Base-by-base conservation (phyloP, 768 basidiomycete species). In the Imleria badia region DNA sequence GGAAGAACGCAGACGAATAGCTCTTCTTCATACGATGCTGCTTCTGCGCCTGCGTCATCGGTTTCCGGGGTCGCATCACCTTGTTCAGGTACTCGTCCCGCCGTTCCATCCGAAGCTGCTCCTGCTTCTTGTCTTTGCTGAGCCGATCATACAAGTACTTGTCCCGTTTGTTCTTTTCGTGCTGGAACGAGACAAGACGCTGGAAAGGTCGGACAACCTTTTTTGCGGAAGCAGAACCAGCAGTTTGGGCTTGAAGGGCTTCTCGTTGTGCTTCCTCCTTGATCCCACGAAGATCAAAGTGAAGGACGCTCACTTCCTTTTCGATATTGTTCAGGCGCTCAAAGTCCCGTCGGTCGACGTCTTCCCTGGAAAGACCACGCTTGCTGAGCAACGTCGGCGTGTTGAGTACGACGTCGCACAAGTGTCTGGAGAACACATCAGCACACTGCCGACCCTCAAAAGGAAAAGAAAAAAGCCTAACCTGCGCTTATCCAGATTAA, bases 1-100 rank as follows among this genome's bases (percentile, higher is more conserved):
- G 87, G 72, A 92, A 80, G 70, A 93, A 87, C 6, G 88, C 86
- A 1, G 85, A 76, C 19, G 81, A 91, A 77, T 91, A 87, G 75
- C 89, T 91, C 73, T 91, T 89, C 80, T 92, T 92, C 71, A 86
- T 84, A n/a, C 89, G 80, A 57, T 90, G 88, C 52, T 87, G 86
- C 70, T 91, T 89, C 64, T 82, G 82, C n/a, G 72, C 75, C 5
- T 77, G 67, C 0, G 76, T 69, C 54, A 78, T 75, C 52, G 81
- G 82, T 43, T 83, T 79, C 35, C 76, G 74, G 6, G 72, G 68
- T 40, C 78, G 72, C 86, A 92, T 90, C 3, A 87, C 87, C 64
- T 81, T 83, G 65, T 81, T 87, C 36, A 92, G 75, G 49, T 87
- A 77, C 54, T 91, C 89, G 56, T 91, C 89, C 9, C 87, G 82